phyloP scores from a whole-genome alignment of 2,329 filamentous ascomycete species.

The Penicillium freii region DNA sequence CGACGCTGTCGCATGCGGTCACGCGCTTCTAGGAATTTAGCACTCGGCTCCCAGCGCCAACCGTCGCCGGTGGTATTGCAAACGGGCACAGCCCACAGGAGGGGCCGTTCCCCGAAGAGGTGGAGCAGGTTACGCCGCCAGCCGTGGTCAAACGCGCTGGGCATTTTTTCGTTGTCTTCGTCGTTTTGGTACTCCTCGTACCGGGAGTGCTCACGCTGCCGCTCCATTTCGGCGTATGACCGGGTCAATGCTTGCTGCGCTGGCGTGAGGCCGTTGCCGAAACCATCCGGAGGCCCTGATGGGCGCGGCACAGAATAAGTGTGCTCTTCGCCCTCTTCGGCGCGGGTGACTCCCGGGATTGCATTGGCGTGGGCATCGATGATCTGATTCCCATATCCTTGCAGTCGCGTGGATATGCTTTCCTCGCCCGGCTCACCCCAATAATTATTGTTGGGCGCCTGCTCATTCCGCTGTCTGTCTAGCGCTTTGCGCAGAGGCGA shows the following conservation, averaged over 20 bases:
- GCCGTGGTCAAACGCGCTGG: constrained; percentile 90
- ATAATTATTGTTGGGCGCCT: constrained; percentile 40
- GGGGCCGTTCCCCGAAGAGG: constrained; percentile 71
- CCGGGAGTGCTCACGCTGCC: constrained; percentile 62
- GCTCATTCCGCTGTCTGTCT: constrained; percentile 60
- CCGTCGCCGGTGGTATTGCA: constrained; percentile 86
- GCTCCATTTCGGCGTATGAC: constrained; percentile 58
- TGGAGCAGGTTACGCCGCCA: constrained; percentile 75
- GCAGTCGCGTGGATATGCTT: constrained; percentile 46
- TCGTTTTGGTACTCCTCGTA: constrained; percentile 86
- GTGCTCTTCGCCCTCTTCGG: constrained; percentile 73
- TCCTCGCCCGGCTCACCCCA: constrained; percentile 26
- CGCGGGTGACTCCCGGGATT: constrained; percentile 73
- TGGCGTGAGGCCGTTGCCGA: constrained; percentile 37
- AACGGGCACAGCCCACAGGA: constrained; percentile 77
- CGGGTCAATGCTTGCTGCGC: constrained; percentile 47
- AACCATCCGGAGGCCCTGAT: constrained; percentile 12
- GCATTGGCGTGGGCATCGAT: constrained; percentile 79
- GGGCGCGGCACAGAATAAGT: constrained; percentile 37
- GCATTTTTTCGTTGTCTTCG: constrained; percentile 79
- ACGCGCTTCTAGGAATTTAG: constrained; percentile 68
- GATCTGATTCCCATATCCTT: constrained; percentile 68
- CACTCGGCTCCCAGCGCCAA: constrained; percentile 88
- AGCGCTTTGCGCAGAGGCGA: constrained; percentile 72
- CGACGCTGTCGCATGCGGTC: constrained; percentile 32